Evolutionary conservation across 495 filamentous ascomycete genomes (phyloP), one percentile per base, ranked within the genome.

Genomic region (Penicillium verhagenii): DNA sequence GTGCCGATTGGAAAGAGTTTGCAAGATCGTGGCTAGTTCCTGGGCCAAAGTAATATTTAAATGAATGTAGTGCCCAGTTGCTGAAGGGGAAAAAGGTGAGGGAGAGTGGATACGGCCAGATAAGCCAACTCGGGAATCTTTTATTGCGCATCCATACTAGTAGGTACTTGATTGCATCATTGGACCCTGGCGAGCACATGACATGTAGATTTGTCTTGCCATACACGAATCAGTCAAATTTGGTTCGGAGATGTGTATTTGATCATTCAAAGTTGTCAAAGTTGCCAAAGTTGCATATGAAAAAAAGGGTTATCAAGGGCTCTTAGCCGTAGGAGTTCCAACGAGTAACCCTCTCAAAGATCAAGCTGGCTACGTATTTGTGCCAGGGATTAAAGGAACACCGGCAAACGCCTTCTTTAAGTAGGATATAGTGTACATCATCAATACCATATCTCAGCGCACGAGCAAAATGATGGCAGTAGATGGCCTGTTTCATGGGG

Each of bases 101-200:
- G 46, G 46, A 37, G 52, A 25, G 43, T 45, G 48, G 59, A 55
- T 63, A 47, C 59, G 54, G 65, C 58, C 61, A 67, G 65, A 67
- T 67, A 67, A 67, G 61, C 61, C 57, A 49, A 35, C 54, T 50
- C 57, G 52, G 59, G 44, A 53, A 54, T 49, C 25, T 57, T 59
- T 59, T 59, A 31, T 39, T 39, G 43, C 25, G 49, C 38, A 48
- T 48, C n/a, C 25, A 24, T 26, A n/a, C n/a, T n/a, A n/a, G n/a
- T n/a, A n/a, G n/a, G n/a, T n/a, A n/a, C n/a, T n/a, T n/a, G 11
- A 45, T 61, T 61, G 55, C 51, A 64, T 61, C 54, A 61, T 49
- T 37, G 13, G 21, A 31, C 8, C 35, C 23, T 50, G 11, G 9
- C 24, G 23, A 16, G 8, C 19, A 35, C 14, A 35, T n/a, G 14